Base-by-base conservation (phyloP, 2,329 filamentous ascomycete genomes). In the Rasamsonia emersonii region DNA sequence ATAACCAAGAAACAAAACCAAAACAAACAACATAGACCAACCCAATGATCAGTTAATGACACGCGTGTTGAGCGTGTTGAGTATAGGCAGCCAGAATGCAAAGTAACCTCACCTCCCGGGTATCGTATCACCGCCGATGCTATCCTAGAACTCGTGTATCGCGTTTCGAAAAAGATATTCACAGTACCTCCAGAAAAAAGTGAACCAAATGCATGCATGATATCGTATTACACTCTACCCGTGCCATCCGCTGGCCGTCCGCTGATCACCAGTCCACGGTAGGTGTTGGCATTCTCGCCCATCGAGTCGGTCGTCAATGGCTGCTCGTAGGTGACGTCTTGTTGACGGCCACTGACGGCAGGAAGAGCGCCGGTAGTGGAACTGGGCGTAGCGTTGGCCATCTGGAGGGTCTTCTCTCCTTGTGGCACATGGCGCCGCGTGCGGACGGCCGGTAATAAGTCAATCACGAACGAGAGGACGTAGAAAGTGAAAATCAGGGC, bases 401-500 rank as follows among this genome's bases (percentile, higher is more conserved):
- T 50, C 13, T 49, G 44, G 18, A 53, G 15, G 13, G 43, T 44
- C 40, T 59, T 59, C 37, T 62, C 53, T 18, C 61, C 62, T 32
- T 66, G 62, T 11, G 35, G 35, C 14, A 38, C 15, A 15, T 31
- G 35, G 9, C 13, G 31, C 42, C 71, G 75, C 8, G 77, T 82
- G 40, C 72, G 67, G 2, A 82, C 67, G 8, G 85, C 84, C 0
- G 91, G 91, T 42, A 83, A 70, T 30, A 98, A 75, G 61, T 98
- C 89, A 53, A 95, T 70, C 50, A 81, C 72, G 66, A 93, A 96
- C 39, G 81, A 86, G 41, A 89, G 72, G 39, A 93, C 70, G 62
- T 94, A 96, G 51, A 88, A 81, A 32, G 82, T 84, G 63, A 88
- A 95, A 51, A 94, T 69, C 51, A 93, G 77, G 18, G 86, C 75